Evolutionary conservation across 345 rosid genomes (phyloP), one percentile per base, ranked within the genome.

Genomic region (Pistacia vera): DNA sequence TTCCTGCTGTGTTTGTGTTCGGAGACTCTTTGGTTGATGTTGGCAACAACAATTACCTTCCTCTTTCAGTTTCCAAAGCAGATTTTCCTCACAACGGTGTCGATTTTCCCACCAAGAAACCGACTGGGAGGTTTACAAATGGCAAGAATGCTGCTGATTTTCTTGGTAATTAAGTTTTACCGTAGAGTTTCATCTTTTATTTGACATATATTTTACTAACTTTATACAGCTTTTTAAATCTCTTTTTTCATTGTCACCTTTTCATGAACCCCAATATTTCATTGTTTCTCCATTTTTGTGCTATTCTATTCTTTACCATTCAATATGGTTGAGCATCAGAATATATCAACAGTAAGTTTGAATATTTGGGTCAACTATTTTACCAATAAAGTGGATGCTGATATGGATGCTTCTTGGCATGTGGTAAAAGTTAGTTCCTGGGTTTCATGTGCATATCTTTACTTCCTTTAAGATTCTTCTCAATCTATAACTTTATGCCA

Each of bases 111-210:
- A 70, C 20, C 44, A 78, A 74, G 68, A 84, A 81, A 73, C 73
- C 91, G 9, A 88, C 91, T 2, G 91, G 91, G 5, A 77, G 91
- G 84, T 88, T 88, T 66, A 57, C 83, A 60, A 88, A 88, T 49
- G 91, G 91, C 75, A 88, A 86, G 80, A 88, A 88, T 76, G 75
- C 87, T n/a, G 91, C 91, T 2, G 91, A 88, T 78, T 82, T 84
- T 52, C 67, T 88, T 1, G 84, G 91, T 88, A 52, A 70, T 16
- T 13, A 3, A 51, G 16, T 52, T 52, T 3, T 52, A 51, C 10
- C 16, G 5, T 52, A 2, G 13, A 14, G 3, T 14, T 52, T 52
- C 18, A 52, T 52, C 0, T 11, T 51, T 3, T 51, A 1, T 51
- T 11, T 3, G 5, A 25, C 25, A 25, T 25, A 25, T 25, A 25